Evolutionary conservation across 495 filamentous ascomycete species (phyloP).

Genomic region (Hypoxylon lienhwacheense): DNA sequence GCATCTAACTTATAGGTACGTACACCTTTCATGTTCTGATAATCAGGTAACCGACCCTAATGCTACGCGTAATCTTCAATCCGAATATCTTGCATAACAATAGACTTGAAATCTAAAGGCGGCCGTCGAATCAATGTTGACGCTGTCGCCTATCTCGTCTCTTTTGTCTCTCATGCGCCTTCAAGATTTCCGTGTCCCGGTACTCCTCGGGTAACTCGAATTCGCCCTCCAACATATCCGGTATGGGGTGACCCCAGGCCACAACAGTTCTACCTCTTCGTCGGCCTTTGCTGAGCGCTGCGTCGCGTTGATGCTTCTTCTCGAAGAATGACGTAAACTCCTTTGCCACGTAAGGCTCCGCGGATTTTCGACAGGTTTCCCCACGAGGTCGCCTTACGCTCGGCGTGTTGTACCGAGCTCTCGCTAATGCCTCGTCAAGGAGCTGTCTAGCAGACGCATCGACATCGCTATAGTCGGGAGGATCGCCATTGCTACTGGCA

Average conservation of each 20-base stretch:
- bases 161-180: slow-evolving; percentile 64
- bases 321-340: slow-evolving; percentile 85
- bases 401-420: slow-evolving; percentile 33
- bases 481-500: slow-evolving; percentile 50
- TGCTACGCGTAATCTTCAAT: neutral
- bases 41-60: neutral
- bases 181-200: slow-evolving; percentile 66
- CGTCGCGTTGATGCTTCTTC: slow-evolving; percentile 73
- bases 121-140: slow-evolving; percentile 28
- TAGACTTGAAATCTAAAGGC: neutral
- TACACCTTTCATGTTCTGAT: too few species aligned
- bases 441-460: slow-evolving; percentile 75
- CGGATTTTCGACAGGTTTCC: slow-evolving; percentile 42
- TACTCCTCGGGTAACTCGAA: slow-evolving; percentile 76
- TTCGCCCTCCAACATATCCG: slow-evolving; percentile 66
- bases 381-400: slow-evolving; percentile 31
- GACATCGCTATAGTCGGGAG: slow-evolving; percentile 67
- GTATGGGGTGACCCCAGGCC: slow-evolving; percentile 81
- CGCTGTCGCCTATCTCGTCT: slow-evolving; percentile 42
- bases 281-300: slow-evolving; percentile 65
- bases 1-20: too few species aligned
- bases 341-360: slow-evolving; percentile 39
- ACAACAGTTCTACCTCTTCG: slow-evolving; percentile 57
- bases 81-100: neutral
- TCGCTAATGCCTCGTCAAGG: slow-evolving; percentile 66